Evolutionary conservation across 176 grass and related monocot genomes (phyloP), one percentile per base, ranked within the genome.

Genomic region (Metroxylon sagu): DNA sequence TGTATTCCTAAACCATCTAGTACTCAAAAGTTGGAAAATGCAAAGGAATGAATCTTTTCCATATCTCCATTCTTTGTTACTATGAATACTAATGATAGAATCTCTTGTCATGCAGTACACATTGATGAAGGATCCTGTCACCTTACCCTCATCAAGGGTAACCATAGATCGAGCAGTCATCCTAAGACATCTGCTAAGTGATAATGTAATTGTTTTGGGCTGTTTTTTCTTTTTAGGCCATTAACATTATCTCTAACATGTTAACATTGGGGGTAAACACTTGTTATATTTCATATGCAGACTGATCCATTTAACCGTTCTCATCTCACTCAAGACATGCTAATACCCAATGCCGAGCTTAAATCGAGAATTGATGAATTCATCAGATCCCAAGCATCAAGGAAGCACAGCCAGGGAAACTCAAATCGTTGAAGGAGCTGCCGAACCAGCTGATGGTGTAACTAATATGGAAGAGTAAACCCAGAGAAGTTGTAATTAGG

Each of bases 111-210:
- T 56, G 54, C 76, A 98, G 93, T 98, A 73, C 77, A 92, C 87
- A 52, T 76, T 98, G 56, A 91, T 97, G 87, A 85, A 85, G 66
- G 93, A 98, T 83, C 93, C 93, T 70, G 93, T 98, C 28, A 98
- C 85, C 60, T 74, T 98, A 52, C 93, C 93, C 15, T 92, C 87
- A 28, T 98, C 93, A 1, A 84, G 66, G 43, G 72, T 98, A 65
- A 75, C 81, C 59, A 16, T 98, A 54, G 93, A 98, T 48, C 87
- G 93, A 25, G 52, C 76, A 0, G 93, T 98, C 69, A 98, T 98
- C 67, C 77, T 88, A 79, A 85, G 93, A 68, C 93, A 98, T 78
- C 70, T 98, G 49, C 87, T 92, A 25, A 98, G 93, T 71, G 93
- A 98, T 62, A 83, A 63, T 48, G 91, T 95, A 90, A 76, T 69